phyloP scores from a whole-genome alignment of 768 basidiomycete species.

The Lactarius vividus region DNA sequence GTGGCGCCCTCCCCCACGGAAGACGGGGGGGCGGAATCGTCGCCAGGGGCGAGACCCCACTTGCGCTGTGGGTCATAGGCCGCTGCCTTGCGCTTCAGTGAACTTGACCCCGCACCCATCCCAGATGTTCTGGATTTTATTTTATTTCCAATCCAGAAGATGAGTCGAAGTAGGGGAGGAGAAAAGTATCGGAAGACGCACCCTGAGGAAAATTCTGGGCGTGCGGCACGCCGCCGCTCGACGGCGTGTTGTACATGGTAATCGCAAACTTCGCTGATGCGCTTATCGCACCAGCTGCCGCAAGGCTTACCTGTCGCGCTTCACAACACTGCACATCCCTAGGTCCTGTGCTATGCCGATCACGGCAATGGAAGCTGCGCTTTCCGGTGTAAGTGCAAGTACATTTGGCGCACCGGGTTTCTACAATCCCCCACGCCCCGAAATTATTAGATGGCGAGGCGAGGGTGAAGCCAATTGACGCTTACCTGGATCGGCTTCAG shows the following conservation, averaged over 20 bases:
- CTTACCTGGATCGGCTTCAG: constrained; percentile 80
- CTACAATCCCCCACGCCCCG: not conserved
- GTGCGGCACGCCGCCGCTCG: constrained; percentile 63
- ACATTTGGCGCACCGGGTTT: constrained; percentile 73
- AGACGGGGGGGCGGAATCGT: constrained; percentile 29
- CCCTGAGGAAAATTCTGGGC: constrained; percentile 87
- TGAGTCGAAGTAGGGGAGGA: not conserved
- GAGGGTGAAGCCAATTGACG: not conserved
- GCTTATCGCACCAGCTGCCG: constrained; percentile 88
- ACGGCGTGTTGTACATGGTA: constrained; percentile 87
- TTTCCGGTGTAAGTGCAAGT: constrained; percentile 84
- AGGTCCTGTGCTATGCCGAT: constrained; percentile 87
- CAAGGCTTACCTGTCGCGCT: constrained; percentile 80
- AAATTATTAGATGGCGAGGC: not conserved
- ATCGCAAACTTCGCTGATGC: constrained; percentile 84
- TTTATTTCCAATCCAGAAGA: not conserved
- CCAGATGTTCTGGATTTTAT: constrained; percentile 60
- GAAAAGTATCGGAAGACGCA: constrained; percentile 38
- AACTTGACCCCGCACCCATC: constrained; percentile 41
- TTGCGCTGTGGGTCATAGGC: constrained; percentile 68
- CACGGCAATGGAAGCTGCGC: constrained; percentile 73
- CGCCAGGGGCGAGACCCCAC: constrained; percentile 68
- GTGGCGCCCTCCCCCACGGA: constrained; percentile 47
- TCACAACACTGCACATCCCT: constrained; percentile 75
- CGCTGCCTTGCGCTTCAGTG: constrained; percentile 40